A percentile compares a stretch with the other conserved stretches of the same genome.
Evolutionary conservation across 441 rosid species (phyloP).

Genomic region (Breynia disticha): DNA sequence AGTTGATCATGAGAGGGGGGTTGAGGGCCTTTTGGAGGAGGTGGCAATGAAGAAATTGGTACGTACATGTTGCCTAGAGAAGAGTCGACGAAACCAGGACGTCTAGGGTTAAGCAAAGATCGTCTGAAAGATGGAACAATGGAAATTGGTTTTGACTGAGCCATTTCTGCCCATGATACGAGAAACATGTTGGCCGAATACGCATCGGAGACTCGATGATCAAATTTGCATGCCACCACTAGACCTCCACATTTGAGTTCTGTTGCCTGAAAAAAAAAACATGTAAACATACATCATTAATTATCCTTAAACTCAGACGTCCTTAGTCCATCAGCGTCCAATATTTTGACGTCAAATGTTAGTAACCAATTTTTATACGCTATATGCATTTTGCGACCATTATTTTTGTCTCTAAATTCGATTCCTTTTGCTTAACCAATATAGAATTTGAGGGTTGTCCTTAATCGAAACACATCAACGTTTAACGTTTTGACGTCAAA

Average conservation of each 20-base stretch:
- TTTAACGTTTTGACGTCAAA: too few relatives aligned
- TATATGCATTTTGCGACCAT: too few relatives aligned
- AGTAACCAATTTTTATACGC: too few relatives aligned
- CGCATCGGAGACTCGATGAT: constrained; percentile 80
- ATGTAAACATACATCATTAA: neutral
- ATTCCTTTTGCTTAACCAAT: too few relatives aligned
- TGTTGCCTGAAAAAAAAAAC: constrained; percentile 32
- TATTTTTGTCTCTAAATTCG: too few relatives aligned
- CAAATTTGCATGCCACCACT: constrained; percentile 67
- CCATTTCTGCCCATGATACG: constrained; percentile 56
- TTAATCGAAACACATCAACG: too few relatives aligned
- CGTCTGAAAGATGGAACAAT: constrained; percentile 49
- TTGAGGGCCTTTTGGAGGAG: constrained; percentile 21
- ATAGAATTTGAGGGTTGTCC: too few relatives aligned
- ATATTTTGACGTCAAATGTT: too few relatives aligned
- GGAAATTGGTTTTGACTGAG: constrained; percentile 34
- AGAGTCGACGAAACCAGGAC: constrained; percentile 30
- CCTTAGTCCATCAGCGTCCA: neutral
- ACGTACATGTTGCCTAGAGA: constrained; percentile 42
- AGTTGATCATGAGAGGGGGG: constrained; percentile 18
- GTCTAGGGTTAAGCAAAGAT: constrained; percentile 58
- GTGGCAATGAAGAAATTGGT: constrained; percentile 35
- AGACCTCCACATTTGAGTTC: constrained; percentile 57
- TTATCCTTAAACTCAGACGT: neutral
- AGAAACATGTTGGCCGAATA: constrained; percentile 68